phyloP scores from a whole-genome alignment of 2,329 filamentous ascomycete genomes.

The Pestalotiopsis fici region DNA sequence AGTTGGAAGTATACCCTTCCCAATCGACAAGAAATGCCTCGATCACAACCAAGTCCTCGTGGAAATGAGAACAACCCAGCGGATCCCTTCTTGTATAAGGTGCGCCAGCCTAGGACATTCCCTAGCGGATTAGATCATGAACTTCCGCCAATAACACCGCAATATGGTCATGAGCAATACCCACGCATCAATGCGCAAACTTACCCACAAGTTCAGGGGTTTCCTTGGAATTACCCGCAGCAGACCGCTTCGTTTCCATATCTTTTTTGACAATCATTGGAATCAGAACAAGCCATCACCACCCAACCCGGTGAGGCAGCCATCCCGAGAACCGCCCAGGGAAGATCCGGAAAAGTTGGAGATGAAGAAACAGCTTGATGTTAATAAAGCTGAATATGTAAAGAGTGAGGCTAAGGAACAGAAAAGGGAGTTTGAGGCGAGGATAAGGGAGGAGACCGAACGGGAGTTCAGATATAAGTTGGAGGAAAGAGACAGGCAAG shows the following conservation, averaged over 20 bases:
- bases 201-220: too few relatives aligned
- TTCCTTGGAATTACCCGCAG: not conserved
- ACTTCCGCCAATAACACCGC: too few relatives aligned
- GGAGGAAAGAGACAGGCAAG: constrained; percentile 39
- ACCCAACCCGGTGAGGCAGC: not conserved
- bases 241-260: not conserved
- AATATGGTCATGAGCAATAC: too few relatives aligned
- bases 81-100: too few relatives aligned
- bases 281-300: not conserved
- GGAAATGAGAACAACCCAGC: too few relatives aligned
- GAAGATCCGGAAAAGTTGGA: constrained; percentile 59
- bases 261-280: too few relatives aligned
- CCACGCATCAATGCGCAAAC: too few relatives aligned
- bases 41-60: too few relatives aligned
- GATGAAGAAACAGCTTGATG: constrained; percentile 61
- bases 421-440: constrained; percentile 43
- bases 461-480: constrained; percentile 40
- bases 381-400: constrained; percentile 47
- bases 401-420: constrained; percentile 46
- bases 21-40: too few relatives aligned
- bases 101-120: too few relatives aligned
- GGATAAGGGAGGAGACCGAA: constrained; percentile 47
- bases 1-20: too few relatives aligned
- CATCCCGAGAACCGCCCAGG: constrained; percentile 18
- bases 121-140: too few relatives aligned